Evolutionary conservation across 352 stramenopile species (phyloP), one percentile per base, ranked within the genome.

Genomic region (Phytophthora fragariae): DNA sequence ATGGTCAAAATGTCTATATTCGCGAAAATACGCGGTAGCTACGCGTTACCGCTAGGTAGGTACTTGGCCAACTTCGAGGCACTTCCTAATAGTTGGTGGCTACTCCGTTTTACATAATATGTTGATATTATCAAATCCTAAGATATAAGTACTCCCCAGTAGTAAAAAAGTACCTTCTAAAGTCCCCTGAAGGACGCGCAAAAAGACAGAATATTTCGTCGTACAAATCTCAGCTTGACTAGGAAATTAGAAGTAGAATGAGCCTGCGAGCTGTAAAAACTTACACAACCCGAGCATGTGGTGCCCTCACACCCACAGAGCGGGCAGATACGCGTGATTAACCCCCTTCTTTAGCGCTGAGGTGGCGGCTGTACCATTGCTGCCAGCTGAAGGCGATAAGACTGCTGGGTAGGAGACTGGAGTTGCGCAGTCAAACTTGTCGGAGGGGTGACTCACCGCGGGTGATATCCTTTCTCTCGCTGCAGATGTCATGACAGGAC

Each of bases 401-500:
- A 68, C 50, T 27, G 39, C 17, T 12, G 19, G 19, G 44, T 9
- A 41, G 12, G 19, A 29, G 24, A 41, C 17, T 39, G 31, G 62
- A 62, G 62, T 69, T 57, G 53, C 62, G 39, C n/a, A 33, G 41
- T 14, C 62, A 29, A 61, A 57, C 24, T 64, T 24, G 10, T 12
- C 21, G 14, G 53, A 59, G 24, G 5, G 24, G 12, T 33, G 24
- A 57, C 9, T 7, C 11, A 41, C 41, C n/a, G 46, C 46, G 15
- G 46, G 7, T 59, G 31, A 47, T 10, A 49, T 49, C 41, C 54
- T 24, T 27, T 44, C 54, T 41, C 7, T 44, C 17, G 10, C 31
- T 27, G 7, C 54, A 17, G 54, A 56, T 66, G 56, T 59, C 56
- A 60, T 61, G 56, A 66, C 35, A 39, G 65, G 47, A 19, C 47